Base-by-base conservation (phyloP, 768 basidiomycete species). In the Naganishia kalamii region DNA sequence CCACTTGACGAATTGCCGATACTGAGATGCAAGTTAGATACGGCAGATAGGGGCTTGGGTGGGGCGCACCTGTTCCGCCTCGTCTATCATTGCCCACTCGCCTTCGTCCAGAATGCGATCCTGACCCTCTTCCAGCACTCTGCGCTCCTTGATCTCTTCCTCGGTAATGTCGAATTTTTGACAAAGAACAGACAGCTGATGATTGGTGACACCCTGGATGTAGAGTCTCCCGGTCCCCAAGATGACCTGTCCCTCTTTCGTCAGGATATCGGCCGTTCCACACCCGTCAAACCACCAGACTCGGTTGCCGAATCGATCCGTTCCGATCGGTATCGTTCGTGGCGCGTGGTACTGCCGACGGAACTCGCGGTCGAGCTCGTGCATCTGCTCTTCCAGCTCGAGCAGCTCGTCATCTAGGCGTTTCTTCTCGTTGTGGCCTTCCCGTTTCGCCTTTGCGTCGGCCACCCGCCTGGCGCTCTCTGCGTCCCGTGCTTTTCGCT, bases 201-300 rank as follows among this genome's bases (percentile, higher is more conserved):
- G 84, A 70, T 87, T 85, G 69, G 87, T 89, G 27, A 90, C 90
- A 0, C 94, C 96, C 78, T 99, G 96, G 30, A 99, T 78, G 75
- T 97, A 96, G 51, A 99, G 74, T 60, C 94, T 81, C 5, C 92
- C 96, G 21, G 92, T 87, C 11, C 92, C 91, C 72, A 90, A 94
- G 75, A 87, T 84, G 30, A 87, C 84, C 30, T 86, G 84, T 3
- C 88, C 89, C 17, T 89, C 89, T 68, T 85, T 86, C 43, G 86
- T 87, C 64, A 91, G 81, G 60, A 94, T 79, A 48, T 87, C 86
- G 50, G 86, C 87, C 5, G 87, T 86, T 7, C 94, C 94, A 83
- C 92, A 84, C 11, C 94, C 94, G 78, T 99, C 94, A 75, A 97
- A 90, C 94, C 94, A 99, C 94, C 94, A 99, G 65, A 96, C 82